Conservation (phyloP, 2,329 filamentous ascomycete genomes). For the Arachnomyces sp. region DNA sequence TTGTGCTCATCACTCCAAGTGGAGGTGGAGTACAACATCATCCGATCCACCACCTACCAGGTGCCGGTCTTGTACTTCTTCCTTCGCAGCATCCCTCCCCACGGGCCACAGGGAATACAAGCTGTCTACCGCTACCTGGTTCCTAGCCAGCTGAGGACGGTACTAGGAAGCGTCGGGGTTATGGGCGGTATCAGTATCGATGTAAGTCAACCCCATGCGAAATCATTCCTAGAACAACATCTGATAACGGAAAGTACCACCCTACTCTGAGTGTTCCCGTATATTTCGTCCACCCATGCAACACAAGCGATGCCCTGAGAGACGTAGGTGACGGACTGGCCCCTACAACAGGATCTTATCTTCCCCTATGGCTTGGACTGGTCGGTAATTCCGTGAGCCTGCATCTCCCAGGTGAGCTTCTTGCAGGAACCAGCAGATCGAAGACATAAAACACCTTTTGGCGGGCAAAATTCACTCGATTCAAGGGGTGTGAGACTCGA, state of each 20-base stretch:
- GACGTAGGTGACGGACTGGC: conserved; percentile 42
- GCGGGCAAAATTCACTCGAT: conserved; percentile 1
- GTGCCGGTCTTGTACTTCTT: conserved; percentile 70
- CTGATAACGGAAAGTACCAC: conserved; percentile 55
- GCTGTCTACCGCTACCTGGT: conserved; percentile 64
- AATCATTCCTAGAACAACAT: too few relatives aligned
- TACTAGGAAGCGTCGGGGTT: conserved; percentile 53
- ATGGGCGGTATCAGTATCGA: conserved; percentile 69
- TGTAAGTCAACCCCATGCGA: conserved; percentile 47
- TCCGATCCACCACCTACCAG: conserved; percentile 65
- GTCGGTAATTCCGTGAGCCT: conserved; percentile 74
- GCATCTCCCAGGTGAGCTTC: conserved; percentile 62
- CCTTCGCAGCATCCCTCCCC: conserved; percentile 49
- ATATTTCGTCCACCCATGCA: conserved; percentile 91
- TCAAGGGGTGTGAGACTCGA: too few relatives aligned
- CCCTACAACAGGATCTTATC: conserved; percentile 55
- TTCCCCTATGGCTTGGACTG: conserved; percentile 83
- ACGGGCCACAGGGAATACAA: conserved; percentile 54
- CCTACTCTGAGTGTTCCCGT: conserved; percentile 67
- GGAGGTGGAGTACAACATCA: conserved; percentile 62
- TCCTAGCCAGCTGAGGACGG: conserved; percentile 54
- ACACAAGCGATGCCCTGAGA: conserved; percentile 72
- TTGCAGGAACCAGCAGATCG: conserved; percentile 17
- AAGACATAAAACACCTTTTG: conserved; percentile 8
- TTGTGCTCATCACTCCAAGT: conserved; percentile 27